Conservation (phyloP, 345 rosid genomes). For the Firmiana major region DNA sequence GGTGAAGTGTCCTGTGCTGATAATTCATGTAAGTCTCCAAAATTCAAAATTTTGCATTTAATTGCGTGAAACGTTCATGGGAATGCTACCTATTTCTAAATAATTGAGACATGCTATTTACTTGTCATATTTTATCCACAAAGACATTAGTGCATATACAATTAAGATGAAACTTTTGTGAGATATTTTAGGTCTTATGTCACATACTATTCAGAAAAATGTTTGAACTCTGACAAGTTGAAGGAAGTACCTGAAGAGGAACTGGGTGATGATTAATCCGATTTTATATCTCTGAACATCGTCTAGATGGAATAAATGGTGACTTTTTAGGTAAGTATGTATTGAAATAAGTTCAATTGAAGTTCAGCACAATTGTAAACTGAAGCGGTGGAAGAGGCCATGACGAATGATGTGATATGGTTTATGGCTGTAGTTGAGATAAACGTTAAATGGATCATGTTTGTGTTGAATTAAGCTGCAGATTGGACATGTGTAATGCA, state of each 20-base stretch:
- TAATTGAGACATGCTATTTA: background rate
- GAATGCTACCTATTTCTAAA: background rate
- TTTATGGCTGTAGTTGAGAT: background rate
- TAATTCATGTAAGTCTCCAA: slow-evolving; percentile 73
- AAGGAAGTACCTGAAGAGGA: background rate
- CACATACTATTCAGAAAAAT: background rate
- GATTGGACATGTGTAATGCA: background rate
- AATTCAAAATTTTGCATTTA: slow-evolving; percentile 4
- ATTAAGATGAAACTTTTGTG: background rate
- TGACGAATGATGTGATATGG: background rate
- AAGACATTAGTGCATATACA: background rate
- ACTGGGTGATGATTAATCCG: background rate
- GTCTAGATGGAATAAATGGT: background rate
- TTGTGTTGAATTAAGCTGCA: background rate
- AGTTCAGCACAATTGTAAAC: background rate
- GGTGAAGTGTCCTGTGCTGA: slow-evolving; percentile 86
- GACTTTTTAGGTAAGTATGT: background rate
- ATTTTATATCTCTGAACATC: background rate
- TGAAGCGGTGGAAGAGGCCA: background rate
- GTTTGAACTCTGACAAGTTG: background rate
- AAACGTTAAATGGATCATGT: background rate
- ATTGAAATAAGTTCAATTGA: background rate
- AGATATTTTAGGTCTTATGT: background rate
- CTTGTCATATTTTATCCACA: background rate
- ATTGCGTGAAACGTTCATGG: background rate